phyloP scores from a whole-genome alignment of 2,329 filamentous ascomycete species.

The Bipolaris victoriae region DNA sequence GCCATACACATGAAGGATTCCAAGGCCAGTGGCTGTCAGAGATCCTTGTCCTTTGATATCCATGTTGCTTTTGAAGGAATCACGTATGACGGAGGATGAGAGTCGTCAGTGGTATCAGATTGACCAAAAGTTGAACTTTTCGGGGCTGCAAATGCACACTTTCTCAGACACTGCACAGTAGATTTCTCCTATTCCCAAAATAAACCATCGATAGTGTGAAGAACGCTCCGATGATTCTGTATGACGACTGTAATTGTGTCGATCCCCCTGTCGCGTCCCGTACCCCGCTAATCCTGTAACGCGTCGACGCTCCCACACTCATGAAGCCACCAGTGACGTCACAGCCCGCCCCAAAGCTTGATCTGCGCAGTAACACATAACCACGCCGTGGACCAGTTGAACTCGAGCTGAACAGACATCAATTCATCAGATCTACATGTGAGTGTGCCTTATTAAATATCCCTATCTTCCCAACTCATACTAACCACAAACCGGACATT shows the following conservation, averaged over 20 bases:
- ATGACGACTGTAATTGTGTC: neutral
- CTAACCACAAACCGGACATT: neutral
- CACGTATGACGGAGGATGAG: neutral
- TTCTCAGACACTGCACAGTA: neutral
- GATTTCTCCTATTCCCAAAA: too few species aligned
- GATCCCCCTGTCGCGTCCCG: conserved; percentile 3
- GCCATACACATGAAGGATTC: neutral
- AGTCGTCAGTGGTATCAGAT: neutral
- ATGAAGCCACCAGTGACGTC: conserved; percentile 11
- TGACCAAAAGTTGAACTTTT: neutral
- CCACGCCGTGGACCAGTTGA: neutral
- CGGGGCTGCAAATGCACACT: neutral
- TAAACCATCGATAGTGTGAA: too few species aligned
- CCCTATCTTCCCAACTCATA: neutral
- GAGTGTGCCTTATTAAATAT: neutral
- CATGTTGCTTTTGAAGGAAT: neutral
- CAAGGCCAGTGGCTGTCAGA: neutral
- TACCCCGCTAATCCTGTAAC: conserved; percentile 9
- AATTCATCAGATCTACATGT: neutral
- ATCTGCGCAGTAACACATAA: conserved; percentile 6
- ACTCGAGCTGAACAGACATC: conserved; percentile 4
- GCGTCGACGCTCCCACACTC: conserved; percentile 9
- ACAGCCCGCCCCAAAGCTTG: conserved; percentile 11
- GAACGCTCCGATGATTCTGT: neutral
- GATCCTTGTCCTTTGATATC: neutral